Percentiles rank a stretch among this genome's conserved stretches.
Evolutionary conservation across 2,329 filamentous ascomycete genomes (phyloP).

Genomic region (Ilyonectria sp.): DNA sequence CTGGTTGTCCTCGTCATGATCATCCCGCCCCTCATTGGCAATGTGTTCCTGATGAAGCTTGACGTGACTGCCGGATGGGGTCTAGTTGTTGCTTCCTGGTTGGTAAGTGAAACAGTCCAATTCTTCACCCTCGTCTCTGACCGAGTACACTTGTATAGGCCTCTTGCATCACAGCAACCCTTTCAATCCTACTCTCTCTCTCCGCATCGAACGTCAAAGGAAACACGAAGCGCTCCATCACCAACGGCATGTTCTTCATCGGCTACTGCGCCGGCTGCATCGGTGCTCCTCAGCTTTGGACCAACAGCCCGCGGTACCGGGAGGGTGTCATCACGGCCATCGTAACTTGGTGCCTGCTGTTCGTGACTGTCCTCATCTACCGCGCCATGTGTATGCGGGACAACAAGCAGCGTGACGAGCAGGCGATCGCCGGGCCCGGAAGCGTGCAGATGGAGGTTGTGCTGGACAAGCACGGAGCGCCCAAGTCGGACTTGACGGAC

Average conservation of each 20-base stretch:
- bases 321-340: slow-evolving; percentile 59
- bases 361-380: slow-evolving; percentile 17
- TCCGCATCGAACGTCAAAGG: slow-evolving; percentile 63
- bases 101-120: slow-evolving; percentile 46
- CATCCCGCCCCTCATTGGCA: slow-evolving; percentile 60
- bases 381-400: slow-evolving; percentile 14
- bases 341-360: slow-evolving; percentile 21
- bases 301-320: slow-evolving; percentile 59
- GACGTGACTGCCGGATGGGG: slow-evolving; percentile 60
- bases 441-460: slow-evolving; percentile 9
- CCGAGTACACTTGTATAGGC: slow-evolving; percentile 42
- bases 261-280: slow-evolving; percentile 58
- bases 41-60: slow-evolving; percentile 60
- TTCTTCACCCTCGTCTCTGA: background rate
- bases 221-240: slow-evolving; percentile 64
- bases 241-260: slow-evolving; percentile 65
- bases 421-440: slow-evolving; percentile 1
- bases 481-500: slow-evolving; percentile 27
- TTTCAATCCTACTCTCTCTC: slow-evolving; percentile 58
- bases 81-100: slow-evolving; percentile 64
- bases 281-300: slow-evolving; percentile 64
- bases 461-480: slow-evolving; percentile 24
- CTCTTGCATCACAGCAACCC: slow-evolving; percentile 59
- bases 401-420: slow-evolving; percentile 25
- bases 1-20: slow-evolving; percentile 57